Percentiles rank a stretch among this genome's conserved stretches.
Conservation (phyloP, 2,329 filamentous ascomycete genomes). For the Verticillium nonalfalfae region DNA sequence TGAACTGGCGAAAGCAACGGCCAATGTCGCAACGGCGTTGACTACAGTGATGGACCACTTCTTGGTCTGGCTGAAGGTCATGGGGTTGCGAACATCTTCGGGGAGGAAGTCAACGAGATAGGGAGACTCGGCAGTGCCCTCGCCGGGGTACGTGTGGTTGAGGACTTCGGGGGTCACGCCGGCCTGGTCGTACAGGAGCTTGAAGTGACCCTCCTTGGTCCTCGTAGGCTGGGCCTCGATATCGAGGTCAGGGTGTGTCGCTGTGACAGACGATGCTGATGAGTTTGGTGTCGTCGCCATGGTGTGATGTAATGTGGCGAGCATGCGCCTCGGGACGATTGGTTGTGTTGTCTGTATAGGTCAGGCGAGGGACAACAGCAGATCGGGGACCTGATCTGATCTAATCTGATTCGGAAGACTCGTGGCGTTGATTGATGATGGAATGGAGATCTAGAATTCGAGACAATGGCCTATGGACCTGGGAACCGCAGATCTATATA, state of each 20-base stretch:
- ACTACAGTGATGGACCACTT: slow-evolving; percentile 63
- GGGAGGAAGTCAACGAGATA: slow-evolving; percentile 64
- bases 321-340: not conserved
- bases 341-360: not conserved
- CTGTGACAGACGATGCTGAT: slow-evolving; percentile 17
- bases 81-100: slow-evolving; percentile 61
- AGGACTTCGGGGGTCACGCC: slow-evolving; percentile 52
- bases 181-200: slow-evolving; percentile 48
- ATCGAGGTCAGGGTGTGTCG: slow-evolving; percentile 29
- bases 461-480: not conserved
- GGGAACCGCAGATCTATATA: slow-evolving; percentile 1
- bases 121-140: slow-evolving; percentile 61
- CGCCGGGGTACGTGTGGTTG: slow-evolving; percentile 48
- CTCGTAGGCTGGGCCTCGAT: slow-evolving; percentile 30
- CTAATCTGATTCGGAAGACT: not conserved
- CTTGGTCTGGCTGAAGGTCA: slow-evolving; percentile 45
- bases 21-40: slow-evolving; percentile 61
- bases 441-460: not conserved
- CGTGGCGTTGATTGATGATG: not conserved
- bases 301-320: not conserved
- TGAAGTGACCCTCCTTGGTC: slow-evolving; percentile 20
- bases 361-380: not conserved
- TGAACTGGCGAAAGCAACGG: slow-evolving; percentile 63
- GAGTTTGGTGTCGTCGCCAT: slow-evolving; percentile 14
- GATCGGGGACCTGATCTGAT: not conserved